Conservation (phyloP, 139 green algal species). For the Yamagishiella unicocca region DNA sequence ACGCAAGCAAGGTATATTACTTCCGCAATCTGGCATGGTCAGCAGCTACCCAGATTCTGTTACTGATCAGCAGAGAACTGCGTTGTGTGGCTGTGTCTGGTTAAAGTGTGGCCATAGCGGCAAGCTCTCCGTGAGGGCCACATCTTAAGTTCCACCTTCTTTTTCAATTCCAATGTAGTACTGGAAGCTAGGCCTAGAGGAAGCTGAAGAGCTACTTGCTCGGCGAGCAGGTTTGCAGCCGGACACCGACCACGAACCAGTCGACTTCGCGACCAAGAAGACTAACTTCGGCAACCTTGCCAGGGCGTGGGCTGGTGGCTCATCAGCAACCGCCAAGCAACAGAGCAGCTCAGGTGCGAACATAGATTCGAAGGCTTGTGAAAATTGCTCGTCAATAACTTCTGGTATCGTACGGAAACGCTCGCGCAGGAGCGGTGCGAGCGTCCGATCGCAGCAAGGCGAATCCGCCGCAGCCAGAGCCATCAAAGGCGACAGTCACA, state of each 20-base stretch:
- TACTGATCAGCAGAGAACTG: too few relatives aligned
- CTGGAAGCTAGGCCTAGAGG: slow-evolving; percentile 29
- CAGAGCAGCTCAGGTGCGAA: slow-evolving; percentile 19
- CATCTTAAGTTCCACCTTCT: not conserved
- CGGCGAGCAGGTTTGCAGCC: slow-evolving; percentile 24
- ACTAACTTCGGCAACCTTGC: slow-evolving; percentile 10
- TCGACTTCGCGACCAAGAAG: slow-evolving; percentile 34
- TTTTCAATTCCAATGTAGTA: not conserved
- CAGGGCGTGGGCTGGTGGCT: slow-evolving; percentile 9
- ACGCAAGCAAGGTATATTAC: slow-evolving; percentile 39
- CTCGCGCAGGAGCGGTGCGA: not conserved
- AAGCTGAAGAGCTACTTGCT: slow-evolving; percentile 33
- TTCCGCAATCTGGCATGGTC: too few relatives aligned
- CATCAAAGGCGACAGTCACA: not conserved
- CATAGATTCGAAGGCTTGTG: not conserved
- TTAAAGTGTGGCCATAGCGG: too few relatives aligned
- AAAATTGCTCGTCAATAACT: not conserved
- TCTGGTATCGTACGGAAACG: not conserved
- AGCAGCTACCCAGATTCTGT: too few relatives aligned
- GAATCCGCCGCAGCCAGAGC: not conserved
- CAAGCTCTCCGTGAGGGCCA: not conserved
- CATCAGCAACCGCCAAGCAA: not conserved
- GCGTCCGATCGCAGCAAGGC: not conserved
- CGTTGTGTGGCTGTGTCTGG: too few relatives aligned
- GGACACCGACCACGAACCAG: slow-evolving; percentile 1